These are phyloP conservation scores for Coprinellus aureogranulatus DNA, from an alignment of 768 basidiomycete species.

Conservation along the genomic window DNA sequence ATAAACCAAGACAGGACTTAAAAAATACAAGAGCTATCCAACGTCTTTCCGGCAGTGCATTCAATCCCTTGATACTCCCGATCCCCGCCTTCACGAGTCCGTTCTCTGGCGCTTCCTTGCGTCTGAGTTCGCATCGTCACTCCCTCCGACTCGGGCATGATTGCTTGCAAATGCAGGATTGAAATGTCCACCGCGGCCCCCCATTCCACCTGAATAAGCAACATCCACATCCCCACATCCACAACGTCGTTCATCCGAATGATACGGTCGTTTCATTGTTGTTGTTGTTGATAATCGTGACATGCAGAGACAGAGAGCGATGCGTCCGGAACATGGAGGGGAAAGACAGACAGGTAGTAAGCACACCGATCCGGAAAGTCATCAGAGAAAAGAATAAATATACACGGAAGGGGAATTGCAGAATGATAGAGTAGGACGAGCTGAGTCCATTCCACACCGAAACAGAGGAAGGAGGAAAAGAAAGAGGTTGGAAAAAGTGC, in stretches of 20 bases:
- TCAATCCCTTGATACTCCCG: too few species aligned
- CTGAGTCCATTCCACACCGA: not conserved
- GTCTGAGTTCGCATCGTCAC: conserved; percentile 23
- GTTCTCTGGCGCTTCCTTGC: conserved; percentile 51
- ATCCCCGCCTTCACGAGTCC: conserved; percentile 56
- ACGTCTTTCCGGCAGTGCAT: too few species aligned
- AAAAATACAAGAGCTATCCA: too few species aligned
- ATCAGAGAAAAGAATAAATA: not conserved
- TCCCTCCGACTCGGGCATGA: conserved; percentile 31
- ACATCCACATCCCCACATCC: conserved; percentile 45
- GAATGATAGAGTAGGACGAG: conserved; percentile 8
- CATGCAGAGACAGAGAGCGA: conserved; percentile 1
- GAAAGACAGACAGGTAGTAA: conserved; percentile 19
- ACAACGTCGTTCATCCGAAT: not conserved
- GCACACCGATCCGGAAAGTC: not conserved
- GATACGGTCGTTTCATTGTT: conserved; percentile 27
- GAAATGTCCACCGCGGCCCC: conserved; percentile 61
- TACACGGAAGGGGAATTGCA: not conserved
- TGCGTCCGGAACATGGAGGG: conserved; percentile 12
- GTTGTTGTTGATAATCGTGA: conserved; percentile 1
- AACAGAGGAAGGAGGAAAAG: not conserved
- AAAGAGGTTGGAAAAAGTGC: not conserved
- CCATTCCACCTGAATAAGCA: conserved; percentile 40
- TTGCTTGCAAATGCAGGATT: conserved; percentile 72
- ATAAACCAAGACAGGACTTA: too few species aligned